Base-by-base conservation (phyloP, 495 filamentous ascomycete species). In the Bathelium albidoporum region DNA sequence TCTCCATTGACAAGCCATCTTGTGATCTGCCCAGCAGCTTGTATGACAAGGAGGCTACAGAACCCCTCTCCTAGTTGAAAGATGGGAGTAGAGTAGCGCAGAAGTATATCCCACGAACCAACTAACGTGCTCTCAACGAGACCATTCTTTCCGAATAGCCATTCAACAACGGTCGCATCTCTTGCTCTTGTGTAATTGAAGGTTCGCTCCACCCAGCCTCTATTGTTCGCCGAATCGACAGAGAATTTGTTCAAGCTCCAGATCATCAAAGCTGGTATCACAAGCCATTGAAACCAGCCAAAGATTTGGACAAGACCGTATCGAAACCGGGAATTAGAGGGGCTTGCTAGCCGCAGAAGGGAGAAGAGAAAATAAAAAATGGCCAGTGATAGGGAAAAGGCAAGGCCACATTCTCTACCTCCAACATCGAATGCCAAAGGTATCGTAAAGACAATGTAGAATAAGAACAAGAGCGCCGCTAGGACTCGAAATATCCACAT, bases 371-470 rank as follows among this genome's bases (percentile, higher is more conserved):
- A 88, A 78, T 98, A 97, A 79, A 95, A 96, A 65, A 79, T 77
- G 39, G 91, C 87, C 22, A 98, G 82, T 14, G 90, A 84, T 44
- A 96, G 82, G 66, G 90, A 95, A 76, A 90, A 97, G 68, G 90
- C 91, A 68, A 98, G 83, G 67, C 94, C 94, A 73, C 90, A 92
- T 65, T 91, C 90, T 73, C 91, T 85, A 59, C 94, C 94, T 72
- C 94, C 94, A 70, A 98, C 91, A 80, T 98, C 94, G 76, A 97
- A 98, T 66, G 94, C 87, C 62, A 98, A 84, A 63, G 94, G 94
- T 74, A 97, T 89, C 59, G 89, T 94, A 69, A 96, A 85, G 72
- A 98, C 85, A 73, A 93, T 90, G 74, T 87, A 86, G 74, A 87
- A 79, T 67, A 98, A 83, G 77, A 95, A 96, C 75, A 89, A 74